Evolutionary conservation across 108 stramenopile genomes (phyloP).

Genomic region (Nitzschia palea): DNA sequence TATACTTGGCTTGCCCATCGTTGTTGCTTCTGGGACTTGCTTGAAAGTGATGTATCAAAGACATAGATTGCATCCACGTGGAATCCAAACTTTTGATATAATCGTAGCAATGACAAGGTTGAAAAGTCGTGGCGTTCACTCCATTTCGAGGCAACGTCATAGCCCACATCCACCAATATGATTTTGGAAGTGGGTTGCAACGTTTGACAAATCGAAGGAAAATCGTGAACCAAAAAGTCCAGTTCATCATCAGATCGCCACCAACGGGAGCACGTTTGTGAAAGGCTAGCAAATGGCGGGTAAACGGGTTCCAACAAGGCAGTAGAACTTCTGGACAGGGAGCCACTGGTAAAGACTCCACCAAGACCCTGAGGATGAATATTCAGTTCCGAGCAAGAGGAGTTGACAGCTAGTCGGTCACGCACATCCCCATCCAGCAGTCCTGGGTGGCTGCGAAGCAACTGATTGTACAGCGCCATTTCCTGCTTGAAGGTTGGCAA

Average conservation of each 20-base stretch:
- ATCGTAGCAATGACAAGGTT: neutral
- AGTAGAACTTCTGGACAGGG: neutral
- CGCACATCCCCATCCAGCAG: neutral
- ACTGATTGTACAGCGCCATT: neutral
- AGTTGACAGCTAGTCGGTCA: neutral
- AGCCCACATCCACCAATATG: constrained; percentile 12
- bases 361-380: constrained; percentile 6
- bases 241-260: neutral
- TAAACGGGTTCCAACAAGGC: constrained; percentile 10
- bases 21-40: neutral
- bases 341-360: constrained; percentile 4
- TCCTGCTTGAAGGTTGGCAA: neutral
- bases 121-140: neutral
- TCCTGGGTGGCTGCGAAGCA: neutral
- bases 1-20: neutral
- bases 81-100: constrained; percentile 13
- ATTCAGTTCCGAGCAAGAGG: neutral
- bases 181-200: neutral
- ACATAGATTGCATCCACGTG: constrained; percentile 2
- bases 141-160: neutral
- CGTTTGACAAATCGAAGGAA: neutral
- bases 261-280: neutral
- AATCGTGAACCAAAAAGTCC: constrained; percentile 13
- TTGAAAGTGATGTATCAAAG: neutral
- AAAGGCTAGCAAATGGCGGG: neutral